A percentile compares a stretch with the other conserved stretches of the same genome.
These are phyloP conservation scores for Boletus sp. DNA, from an alignment of 768 basidiomycete genomes.

Conservation along the genomic window DNA sequence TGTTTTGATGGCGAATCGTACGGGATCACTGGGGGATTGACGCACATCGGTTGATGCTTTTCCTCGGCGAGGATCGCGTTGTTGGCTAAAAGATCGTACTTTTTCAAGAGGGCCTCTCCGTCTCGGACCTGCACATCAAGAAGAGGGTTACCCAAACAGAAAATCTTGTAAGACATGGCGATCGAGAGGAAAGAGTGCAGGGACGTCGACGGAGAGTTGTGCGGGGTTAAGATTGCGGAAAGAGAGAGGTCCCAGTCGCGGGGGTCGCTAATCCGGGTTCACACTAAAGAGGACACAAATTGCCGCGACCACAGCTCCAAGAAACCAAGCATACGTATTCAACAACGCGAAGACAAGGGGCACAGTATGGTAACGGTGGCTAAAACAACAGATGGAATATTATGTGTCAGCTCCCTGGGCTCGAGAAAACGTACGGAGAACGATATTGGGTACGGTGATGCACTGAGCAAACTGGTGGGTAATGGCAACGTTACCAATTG, in stretches of 20 bases:
- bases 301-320: neutral
- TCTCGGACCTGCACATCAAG: conserved; percentile 93
- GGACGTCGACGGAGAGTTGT: conserved; percentile 13
- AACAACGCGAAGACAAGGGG: neutral
- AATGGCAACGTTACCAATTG: conserved; percentile 25
- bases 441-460: conserved; percentile 17
- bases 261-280: neutral
- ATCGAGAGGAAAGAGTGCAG: conserved; percentile 3
- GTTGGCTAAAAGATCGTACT: conserved; percentile 89
- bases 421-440: conserved; percentile 22
- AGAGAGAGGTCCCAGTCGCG: neutral
- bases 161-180: conserved; percentile 62
- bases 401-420: conserved; percentile 3
- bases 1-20: neutral
- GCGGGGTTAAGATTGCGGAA: conserved; percentile 5
- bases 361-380: neutral
- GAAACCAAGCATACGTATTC: neutral
- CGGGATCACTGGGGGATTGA: neutral
- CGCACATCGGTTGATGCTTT: conserved; percentile 81
- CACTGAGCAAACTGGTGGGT: conserved; percentile 24
- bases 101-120: conserved; percentile 79
- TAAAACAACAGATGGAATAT: neutral
- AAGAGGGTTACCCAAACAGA: conserved; percentile 94
- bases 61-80: conserved; percentile 94
- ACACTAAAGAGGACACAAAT: conserved; percentile 1